phyloP scores from a whole-genome alignment of 2,329 filamentous ascomycete species.

The Ophiocordyceps camponoti-saundersi region DNA sequence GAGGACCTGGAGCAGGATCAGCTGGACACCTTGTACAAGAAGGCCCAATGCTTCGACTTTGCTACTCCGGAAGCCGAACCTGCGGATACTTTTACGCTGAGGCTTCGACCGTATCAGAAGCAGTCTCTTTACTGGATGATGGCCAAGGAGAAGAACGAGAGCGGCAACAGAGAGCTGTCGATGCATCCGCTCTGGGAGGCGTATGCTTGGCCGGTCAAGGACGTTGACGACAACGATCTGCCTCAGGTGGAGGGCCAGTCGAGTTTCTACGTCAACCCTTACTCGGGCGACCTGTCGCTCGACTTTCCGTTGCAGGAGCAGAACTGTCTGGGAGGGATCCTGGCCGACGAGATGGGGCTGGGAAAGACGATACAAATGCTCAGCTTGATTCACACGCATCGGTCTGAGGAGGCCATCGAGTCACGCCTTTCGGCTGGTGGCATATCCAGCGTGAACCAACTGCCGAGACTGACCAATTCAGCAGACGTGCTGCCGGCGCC shows the following conservation, averaged over 20 bases:
- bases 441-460: constrained; percentile 33
- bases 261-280: constrained; percentile 90
- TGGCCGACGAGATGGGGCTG: constrained; percentile 94
- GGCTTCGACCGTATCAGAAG: constrained; percentile 81
- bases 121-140: constrained; percentile 96
- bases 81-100: constrained; percentile 63
- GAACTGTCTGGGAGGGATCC: constrained; percentile 79
- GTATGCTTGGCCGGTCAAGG: constrained; percentile 75
- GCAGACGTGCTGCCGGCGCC: constrained; percentile 50
- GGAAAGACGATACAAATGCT: constrained; percentile 99
- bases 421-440: constrained; percentile 14
- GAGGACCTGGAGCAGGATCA: constrained; percentile 90
- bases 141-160: constrained; percentile 71
- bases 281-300: constrained; percentile 82
- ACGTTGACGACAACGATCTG: constrained; percentile 67
- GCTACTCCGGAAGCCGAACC: constrained; percentile 77
- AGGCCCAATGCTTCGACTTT: constrained; percentile 95
- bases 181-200: constrained; percentile 99
- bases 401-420: constrained; percentile 32
- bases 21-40: constrained; percentile 82
- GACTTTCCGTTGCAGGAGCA: constrained; percentile 90
- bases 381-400: constrained; percentile 75
- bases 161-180: constrained; percentile 52
- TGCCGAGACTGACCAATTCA: constrained; percentile 45
- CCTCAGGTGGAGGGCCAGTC: constrained; percentile 46